Percentiles rank a stretch among this genome's conserved stretches.
These are phyloP conservation scores for Phytophthora multivora DNA, from an alignment of 352 stramenopile species.

Conservation along the genomic window DNA sequence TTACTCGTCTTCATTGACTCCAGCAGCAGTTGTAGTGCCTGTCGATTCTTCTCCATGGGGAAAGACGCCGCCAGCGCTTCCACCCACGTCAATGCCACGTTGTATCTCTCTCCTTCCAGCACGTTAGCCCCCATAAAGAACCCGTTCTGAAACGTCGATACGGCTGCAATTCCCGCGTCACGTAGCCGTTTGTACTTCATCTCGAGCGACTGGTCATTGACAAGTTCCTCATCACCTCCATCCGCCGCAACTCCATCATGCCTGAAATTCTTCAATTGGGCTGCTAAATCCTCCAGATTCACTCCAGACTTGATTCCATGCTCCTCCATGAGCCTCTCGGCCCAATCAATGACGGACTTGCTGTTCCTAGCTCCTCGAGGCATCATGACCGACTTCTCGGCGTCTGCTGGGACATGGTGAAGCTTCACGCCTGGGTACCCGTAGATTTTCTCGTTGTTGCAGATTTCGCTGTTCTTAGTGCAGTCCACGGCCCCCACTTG, in stretches of 20 bases:
- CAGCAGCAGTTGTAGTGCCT: constrained; percentile 47
- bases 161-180: constrained; percentile 65
- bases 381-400: constrained; percentile 33
- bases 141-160: constrained; percentile 74
- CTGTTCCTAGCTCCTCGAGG: constrained; percentile 36
- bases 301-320: constrained; percentile 59
- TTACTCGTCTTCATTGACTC: constrained; percentile 42
- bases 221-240: constrained; percentile 20
- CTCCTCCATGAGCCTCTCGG: constrained; percentile 59
- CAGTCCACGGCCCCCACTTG: constrained; percentile 82
- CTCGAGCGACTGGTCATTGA: constrained; percentile 51
- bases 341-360: constrained; percentile 64
- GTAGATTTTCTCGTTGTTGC: constrained; percentile 62
- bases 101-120: constrained; percentile 69
- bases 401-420: constrained; percentile 61
- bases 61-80: constrained; percentile 62
- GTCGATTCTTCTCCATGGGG: constrained; percentile 68
- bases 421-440: constrained; percentile 75
- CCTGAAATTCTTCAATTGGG: constrained; percentile 52
- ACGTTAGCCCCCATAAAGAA: constrained; percentile 72
- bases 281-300: constrained; percentile 46
- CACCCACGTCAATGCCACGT: constrained; percentile 69
- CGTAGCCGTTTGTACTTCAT: constrained; percentile 74
- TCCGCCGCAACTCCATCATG: constrained; percentile 37
- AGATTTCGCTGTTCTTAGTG: constrained; percentile 59